These are phyloP conservation scores for Talaromyces sp. DNA, from an alignment of 2,329 filamentous ascomycete species.

Conservation along the genomic window DNA sequence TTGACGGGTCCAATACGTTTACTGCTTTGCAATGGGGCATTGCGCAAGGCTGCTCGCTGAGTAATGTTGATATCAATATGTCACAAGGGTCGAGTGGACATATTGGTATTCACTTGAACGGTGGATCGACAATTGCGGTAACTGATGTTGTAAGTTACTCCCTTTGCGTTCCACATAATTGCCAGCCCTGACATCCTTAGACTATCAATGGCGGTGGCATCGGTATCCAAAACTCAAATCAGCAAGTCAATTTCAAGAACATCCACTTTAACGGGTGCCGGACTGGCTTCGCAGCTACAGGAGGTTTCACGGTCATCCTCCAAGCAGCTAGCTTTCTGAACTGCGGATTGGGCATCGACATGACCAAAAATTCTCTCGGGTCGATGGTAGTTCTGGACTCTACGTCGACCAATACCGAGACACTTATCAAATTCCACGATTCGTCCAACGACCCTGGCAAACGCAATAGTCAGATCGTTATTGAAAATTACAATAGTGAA, in stretches of 20 bases:
- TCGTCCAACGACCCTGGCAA: conserved; percentile 28
- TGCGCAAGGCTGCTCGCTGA: conserved; percentile 38
- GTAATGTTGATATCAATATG: conserved; percentile 40
- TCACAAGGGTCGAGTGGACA: conserved; percentile 31
- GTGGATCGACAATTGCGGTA: conserved; percentile 18
- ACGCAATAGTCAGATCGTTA: conserved; percentile 30
- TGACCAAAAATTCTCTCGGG: conserved; percentile 18
- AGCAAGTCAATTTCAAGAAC: conserved; percentile 44
- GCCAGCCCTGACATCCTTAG: neutral
- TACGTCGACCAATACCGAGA: conserved; percentile 19
- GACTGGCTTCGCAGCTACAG: conserved; percentile 47
- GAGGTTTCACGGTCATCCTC: conserved; percentile 28
- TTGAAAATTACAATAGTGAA: conserved; percentile 31
- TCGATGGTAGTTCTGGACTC: conserved; percentile 23
- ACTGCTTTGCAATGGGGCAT: conserved; percentile 40
- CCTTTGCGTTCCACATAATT: rapidly evolving
- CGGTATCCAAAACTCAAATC: conserved; percentile 32
- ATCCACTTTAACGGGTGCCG: conserved; percentile 60
- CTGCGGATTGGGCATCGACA: conserved; percentile 20
- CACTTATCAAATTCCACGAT: conserved; percentile 19
- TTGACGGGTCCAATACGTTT: conserved; percentile 28
- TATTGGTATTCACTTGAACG: conserved; percentile 30
- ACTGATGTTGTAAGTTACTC: conserved; percentile 27
- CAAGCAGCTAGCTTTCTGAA: conserved; percentile 23
- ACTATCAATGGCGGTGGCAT: conserved; percentile 28